These are phyloP conservation scores for Apiospora aurea DNA, from an alignment of 2,329 filamentous ascomycete genomes.

Conservation along the genomic window DNA sequence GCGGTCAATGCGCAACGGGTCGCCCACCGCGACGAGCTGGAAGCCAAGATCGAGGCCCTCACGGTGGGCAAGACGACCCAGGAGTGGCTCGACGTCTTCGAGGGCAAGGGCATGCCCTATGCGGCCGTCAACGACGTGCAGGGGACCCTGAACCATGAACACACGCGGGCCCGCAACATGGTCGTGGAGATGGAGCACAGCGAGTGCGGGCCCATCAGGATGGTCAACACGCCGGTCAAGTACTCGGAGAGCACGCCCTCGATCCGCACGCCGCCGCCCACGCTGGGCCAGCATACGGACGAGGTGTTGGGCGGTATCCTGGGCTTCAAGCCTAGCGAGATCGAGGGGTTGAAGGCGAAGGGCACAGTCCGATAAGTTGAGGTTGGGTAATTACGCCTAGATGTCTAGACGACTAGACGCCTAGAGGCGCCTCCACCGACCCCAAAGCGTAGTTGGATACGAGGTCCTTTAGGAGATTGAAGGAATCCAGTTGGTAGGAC, in stretches of 20 bases:
- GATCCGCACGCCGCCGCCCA: constrained; percentile 80
- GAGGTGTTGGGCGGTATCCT: constrained; percentile 74
- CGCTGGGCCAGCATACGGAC: constrained; percentile 85
- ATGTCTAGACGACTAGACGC: background rate
- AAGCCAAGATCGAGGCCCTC: constrained; percentile 77
- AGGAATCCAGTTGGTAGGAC: background rate
- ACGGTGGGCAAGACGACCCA: constrained; percentile 80
- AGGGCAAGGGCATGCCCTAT: constrained; percentile 93
- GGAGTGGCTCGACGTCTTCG: constrained; percentile 86
- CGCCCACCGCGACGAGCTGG: constrained; percentile 76
- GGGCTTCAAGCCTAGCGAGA: constrained; percentile 63
- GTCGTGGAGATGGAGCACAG: constrained; percentile 86
- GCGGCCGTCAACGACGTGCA: constrained; percentile 94
- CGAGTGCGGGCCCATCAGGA: constrained; percentile 81
- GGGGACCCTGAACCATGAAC: constrained; percentile 80
- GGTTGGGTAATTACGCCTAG: background rate
- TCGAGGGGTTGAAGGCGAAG: constrained; percentile 66
- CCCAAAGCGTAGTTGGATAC: background rate
- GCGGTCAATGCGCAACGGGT: constrained; percentile 69
- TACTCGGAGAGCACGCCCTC: constrained; percentile 83
- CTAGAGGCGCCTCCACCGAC: background rate
- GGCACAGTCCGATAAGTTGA: constrained; percentile 66
- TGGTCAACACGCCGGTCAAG: constrained; percentile 95
- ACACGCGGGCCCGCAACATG: constrained; percentile 88
- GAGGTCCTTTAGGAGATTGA: background rate